Conservation (phyloP, 2,329 filamentous ascomycete species). For the Colletotrichum costaricense region DNA sequence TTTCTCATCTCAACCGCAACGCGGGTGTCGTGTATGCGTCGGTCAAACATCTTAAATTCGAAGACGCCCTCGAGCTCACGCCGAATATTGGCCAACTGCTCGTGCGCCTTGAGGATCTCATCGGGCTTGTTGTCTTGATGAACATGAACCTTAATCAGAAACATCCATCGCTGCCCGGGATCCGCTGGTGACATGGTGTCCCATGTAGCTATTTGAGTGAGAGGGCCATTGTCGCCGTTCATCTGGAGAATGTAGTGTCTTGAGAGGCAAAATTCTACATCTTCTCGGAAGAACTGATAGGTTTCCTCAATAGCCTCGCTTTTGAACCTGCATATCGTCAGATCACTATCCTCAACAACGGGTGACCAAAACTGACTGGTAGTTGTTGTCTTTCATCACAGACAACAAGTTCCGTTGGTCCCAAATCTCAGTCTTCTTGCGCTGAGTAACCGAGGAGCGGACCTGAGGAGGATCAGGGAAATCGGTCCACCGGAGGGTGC, state of each 20-base stretch:
- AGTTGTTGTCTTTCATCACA: slow-evolving; percentile 63
- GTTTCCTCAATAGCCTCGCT: slow-evolving; percentile 65
- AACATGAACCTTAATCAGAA: slow-evolving; percentile 65
- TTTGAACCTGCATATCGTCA: slow-evolving; percentile 55
- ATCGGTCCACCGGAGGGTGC: slow-evolving; percentile 68
- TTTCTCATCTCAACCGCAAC: slow-evolving; percentile 51
- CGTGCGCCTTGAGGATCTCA: slow-evolving; percentile 65
- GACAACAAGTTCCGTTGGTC: slow-evolving; percentile 60
- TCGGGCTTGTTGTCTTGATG: slow-evolving; percentile 68
- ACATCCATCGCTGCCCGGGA: slow-evolving; percentile 62
- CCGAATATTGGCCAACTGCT: slow-evolving; percentile 59
- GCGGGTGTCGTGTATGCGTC: slow-evolving; percentile 65
- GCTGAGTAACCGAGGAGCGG: slow-evolving; percentile 58
- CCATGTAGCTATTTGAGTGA: slow-evolving; percentile 57
- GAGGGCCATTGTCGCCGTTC: slow-evolving; percentile 45
- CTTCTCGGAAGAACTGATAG: slow-evolving; percentile 64
- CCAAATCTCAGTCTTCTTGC: slow-evolving; percentile 68
- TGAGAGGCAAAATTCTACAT: slow-evolving; percentile 64
- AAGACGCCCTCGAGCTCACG: slow-evolving; percentile 63
- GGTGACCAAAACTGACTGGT: slow-evolving; percentile 52
- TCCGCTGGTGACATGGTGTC: slow-evolving; percentile 60
- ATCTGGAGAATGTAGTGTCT: slow-evolving; percentile 56
- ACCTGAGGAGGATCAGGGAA: slow-evolving; percentile 67
- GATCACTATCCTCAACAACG: background rate
- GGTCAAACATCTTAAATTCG: slow-evolving; percentile 62